Evolutionary conservation across 179 eudicot species (phyloP).

Genomic region (Silene noctiflora): DNA sequence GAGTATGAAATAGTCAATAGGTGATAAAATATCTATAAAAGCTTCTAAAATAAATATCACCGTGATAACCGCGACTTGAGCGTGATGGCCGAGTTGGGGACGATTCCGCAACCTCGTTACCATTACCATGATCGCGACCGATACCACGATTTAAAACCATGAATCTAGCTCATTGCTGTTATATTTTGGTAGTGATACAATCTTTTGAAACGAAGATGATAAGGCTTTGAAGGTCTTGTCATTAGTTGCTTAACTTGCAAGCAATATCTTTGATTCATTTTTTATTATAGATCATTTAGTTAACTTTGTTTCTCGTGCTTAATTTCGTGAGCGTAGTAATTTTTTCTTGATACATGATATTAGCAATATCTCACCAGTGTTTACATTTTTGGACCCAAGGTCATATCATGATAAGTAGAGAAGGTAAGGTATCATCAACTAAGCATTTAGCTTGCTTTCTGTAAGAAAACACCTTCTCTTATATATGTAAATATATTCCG

Average conservation of each 20-base stretch:
- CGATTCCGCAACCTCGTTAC: no score
- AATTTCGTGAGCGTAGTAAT: not conserved
- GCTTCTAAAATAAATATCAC: no score
- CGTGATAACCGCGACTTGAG: no score
- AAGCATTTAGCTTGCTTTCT: not conserved
- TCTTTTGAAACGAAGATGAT: not conserved
- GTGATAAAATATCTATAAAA: no score
- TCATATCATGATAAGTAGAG: not conserved
- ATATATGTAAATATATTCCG: not conserved
- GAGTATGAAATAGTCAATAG: no score
- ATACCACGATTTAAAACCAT: no score
- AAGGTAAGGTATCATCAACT: not conserved
- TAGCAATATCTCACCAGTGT: not conserved
- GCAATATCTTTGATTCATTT: no score
- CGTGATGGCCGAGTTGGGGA: no score
- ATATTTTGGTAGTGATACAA: not conserved
- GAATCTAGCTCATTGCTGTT: not conserved
- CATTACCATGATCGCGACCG: no score
- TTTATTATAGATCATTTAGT: no score
- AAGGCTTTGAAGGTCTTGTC: not conserved
- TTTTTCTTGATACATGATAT: not conserved
- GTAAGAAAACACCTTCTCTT: not conserved
- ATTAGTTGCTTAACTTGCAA: no score
- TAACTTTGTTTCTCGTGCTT: not conserved
- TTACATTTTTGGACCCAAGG: not conserved